These are phyloP conservation scores for Herpomyces periplanetae DNA, from an alignment of 2,329 filamentous ascomycete genomes.

Conservation along the genomic window DNA sequence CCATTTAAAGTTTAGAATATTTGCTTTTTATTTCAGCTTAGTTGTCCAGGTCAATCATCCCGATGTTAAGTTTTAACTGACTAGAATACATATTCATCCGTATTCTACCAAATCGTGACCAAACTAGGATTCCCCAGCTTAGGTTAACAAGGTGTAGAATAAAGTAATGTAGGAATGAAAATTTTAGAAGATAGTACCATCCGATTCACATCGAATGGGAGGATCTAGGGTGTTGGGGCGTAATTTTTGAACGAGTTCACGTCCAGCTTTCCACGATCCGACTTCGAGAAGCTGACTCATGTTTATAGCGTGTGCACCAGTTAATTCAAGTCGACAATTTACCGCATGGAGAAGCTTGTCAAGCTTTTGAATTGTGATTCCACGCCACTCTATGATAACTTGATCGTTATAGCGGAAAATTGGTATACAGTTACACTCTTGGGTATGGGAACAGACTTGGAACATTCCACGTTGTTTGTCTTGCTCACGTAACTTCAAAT, in stretches of 20 bases:
- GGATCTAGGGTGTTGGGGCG: slow-evolving; percentile 7
- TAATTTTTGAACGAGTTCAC: slow-evolving; percentile 7
- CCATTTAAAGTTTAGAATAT: too few relatives aligned
- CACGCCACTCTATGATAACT: slow-evolving; percentile 41
- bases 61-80: too few relatives aligned
- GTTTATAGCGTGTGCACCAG: slow-evolving; percentile 25
- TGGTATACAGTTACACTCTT: too few relatives aligned
- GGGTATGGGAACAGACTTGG: slow-evolving; percentile 13
- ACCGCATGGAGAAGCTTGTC: slow-evolving; percentile 29
- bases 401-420: slow-evolving; percentile 32
- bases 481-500: slow-evolving; percentile 12
- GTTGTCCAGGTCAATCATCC: too few relatives aligned
- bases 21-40: too few relatives aligned
- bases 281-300: slow-evolving; percentile 73
- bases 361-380: slow-evolving; percentile 30
- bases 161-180: too few relatives aligned
- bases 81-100: too few relatives aligned
- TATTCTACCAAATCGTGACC: too few relatives aligned
- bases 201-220: slow-evolving; percentile 8
- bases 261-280: slow-evolving; percentile 31
- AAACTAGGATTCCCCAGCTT: too few relatives aligned
- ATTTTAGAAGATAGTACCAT: slow-evolving; percentile 9
- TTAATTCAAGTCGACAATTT: slow-evolving; percentile 23
- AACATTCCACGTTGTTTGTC: slow-evolving; percentile 13
- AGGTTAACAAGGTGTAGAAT: too few relatives aligned